phyloP scores from a whole-genome alignment of 139 green algal species.

The Astrephomene gubernaculifera region DNA sequence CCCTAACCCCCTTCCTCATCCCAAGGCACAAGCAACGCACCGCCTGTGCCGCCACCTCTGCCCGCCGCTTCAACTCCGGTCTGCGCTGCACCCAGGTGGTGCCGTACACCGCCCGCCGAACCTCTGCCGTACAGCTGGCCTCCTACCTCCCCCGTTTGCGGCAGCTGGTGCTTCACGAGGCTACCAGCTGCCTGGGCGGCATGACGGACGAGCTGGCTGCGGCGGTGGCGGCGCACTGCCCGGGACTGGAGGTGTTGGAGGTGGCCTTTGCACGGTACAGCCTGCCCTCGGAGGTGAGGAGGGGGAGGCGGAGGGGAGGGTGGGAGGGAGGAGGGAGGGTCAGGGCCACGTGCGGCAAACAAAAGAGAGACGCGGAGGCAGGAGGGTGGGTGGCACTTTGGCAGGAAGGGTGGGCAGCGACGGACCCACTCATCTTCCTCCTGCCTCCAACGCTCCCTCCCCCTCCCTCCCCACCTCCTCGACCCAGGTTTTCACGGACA shows the following conservation, averaged over 20 bases:
- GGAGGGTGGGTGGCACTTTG: no score
- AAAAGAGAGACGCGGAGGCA: no score
- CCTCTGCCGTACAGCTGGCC: slow-evolving; percentile 6
- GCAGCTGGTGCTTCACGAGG: slow-evolving; percentile 48
- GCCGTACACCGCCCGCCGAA: slow-evolving; percentile 22
- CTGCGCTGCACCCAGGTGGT: slow-evolving; percentile 25
- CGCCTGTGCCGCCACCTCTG: slow-evolving; percentile 22
- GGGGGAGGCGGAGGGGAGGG: neutral
- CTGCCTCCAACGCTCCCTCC: neutral
- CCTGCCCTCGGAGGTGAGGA: slow-evolving; percentile 25
- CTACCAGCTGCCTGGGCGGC: slow-evolving; percentile 54
- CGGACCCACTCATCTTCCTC: neutral
- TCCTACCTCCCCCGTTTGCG: neutral
- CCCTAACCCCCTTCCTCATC: no score
- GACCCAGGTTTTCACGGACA: slow-evolving; percentile 55
- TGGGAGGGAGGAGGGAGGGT: neutral
- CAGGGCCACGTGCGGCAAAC: no score
- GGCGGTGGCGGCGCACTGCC: slow-evolving; percentile 50
- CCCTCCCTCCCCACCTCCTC: neutral
- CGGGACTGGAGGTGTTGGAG: slow-evolving; percentile 51
- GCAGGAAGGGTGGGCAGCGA: no score
- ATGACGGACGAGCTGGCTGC: slow-evolving; percentile 59
- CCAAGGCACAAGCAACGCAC: slow-evolving; percentile 32
- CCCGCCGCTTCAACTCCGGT: slow-evolving; percentile 35
- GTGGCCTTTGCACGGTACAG: slow-evolving; percentile 55